Base-by-base conservation (phyloP, 495 filamentous ascomycete genomes). In the Monascus purpureus region DNA sequence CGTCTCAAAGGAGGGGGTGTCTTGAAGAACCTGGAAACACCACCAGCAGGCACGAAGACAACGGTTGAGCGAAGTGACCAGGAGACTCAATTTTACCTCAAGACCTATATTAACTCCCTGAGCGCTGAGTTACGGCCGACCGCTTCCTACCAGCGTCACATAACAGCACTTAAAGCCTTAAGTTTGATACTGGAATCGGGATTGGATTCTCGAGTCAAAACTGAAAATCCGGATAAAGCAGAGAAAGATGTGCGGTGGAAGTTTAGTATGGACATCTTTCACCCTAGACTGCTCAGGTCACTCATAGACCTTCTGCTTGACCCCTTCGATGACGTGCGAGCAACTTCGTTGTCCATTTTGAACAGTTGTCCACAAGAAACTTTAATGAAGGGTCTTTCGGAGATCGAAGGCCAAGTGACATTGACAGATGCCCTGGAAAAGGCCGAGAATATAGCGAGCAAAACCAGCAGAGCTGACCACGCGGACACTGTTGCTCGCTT, bases 261-360 rank as follows among this genome's bases (percentile, higher is more conserved):
- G n/a, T 47, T 62, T 19, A 52, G 65, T 14, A 28, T 68, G n/a
- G 59, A 63, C 2, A 64, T 85, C 29, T 66, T 80, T 19, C 63
- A 64, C n/a, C 51, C 42, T 0, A 42, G 40, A 2, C 41, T 73
- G 28, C 40, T 66, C 11, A 45, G 67, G 19, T 42, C 76, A 13
- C 55, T 94, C 6, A 44, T 85, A 3, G 84, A 95, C 49, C 70
- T 90, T 7, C 43, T 93, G 1, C 56, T 90, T 28, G 79, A 96
- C 45, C 82, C 88, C 0, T 97, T 88, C 44, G 90, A 97, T 38
- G 90, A 97, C 57, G 80, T 96, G 8, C 68, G 90, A 37, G 70
- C 70, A 24, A 59, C 59, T 1, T 70, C 90, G 5, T 51, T 73
- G 0, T 56, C 58, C 4, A 54, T 84, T 11, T 38, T 93, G 16